Conservation (phyloP, 2,329 filamentous ascomycete species). For the Xylariales sp. region DNA sequence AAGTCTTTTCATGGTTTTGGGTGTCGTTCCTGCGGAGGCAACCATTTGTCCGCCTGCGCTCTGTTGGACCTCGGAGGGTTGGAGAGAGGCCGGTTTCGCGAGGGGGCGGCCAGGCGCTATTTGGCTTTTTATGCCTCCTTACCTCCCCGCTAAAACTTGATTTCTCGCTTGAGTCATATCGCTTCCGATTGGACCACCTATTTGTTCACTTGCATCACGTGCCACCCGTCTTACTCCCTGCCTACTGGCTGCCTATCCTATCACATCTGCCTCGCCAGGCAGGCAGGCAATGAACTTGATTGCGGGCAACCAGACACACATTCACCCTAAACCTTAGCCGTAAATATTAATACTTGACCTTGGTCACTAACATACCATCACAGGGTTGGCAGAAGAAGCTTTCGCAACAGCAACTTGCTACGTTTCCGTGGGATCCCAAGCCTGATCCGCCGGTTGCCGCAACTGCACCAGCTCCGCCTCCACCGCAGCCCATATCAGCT, state of each 20-base stretch:
- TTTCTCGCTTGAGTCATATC: conserved; percentile 18
- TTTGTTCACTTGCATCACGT: conserved; percentile 4
- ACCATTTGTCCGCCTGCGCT: not conserved
- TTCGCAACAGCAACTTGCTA: conserved; percentile 75
- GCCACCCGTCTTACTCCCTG: not conserved
- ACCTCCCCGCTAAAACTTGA: conserved; percentile 20
- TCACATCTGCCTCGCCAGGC: no score
- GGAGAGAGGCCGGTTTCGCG: conserved; percentile 33
- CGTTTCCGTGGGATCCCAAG: conserved; percentile 93
- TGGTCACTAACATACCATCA: no score
- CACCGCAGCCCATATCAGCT: conserved; percentile 11
- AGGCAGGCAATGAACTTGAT: no score
- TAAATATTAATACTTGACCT: no score
- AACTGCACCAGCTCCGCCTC: conserved; percentile 31
- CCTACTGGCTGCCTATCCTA: not conserved
- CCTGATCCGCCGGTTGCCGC: conserved; percentile 54
- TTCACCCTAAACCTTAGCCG: no score
- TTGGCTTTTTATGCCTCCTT: conserved; percentile 51
- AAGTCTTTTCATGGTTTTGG: no score
- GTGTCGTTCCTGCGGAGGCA: not conserved
- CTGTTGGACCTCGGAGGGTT: conserved; percentile 4
- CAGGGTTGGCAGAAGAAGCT: conserved; percentile 95
- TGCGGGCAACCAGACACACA: no score
- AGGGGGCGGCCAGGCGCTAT: conserved; percentile 47
- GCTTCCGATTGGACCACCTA: conserved; percentile 15